A percentile compares a stretch with the other conserved stretches of the same genome.
Evolutionary conservation across 2,329 filamentous ascomycete genomes (phyloP).

Genomic region (Herpotrichia juniperi): DNA sequence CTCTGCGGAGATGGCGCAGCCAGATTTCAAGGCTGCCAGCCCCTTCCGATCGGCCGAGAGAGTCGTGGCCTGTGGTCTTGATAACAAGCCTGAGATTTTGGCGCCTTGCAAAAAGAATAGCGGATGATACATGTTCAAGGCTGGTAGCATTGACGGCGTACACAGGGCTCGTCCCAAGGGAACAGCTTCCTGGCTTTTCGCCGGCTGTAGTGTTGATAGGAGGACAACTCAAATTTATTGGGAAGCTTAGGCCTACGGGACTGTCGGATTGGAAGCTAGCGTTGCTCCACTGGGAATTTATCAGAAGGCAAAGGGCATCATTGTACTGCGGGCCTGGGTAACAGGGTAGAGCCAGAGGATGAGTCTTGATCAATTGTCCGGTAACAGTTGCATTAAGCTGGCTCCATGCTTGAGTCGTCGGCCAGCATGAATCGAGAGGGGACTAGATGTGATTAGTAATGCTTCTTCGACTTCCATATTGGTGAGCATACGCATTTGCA

Average conservation of each 20-base stretch:
- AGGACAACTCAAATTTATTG: slow-evolving; percentile 13
- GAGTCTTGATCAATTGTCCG: slow-evolving; percentile 26
- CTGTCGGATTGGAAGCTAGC: slow-evolving; percentile 25
- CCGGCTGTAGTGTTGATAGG: slow-evolving; percentile 20
- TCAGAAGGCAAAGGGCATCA: slow-evolving; percentile 16
- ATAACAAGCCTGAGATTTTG: slow-evolving; percentile 19
- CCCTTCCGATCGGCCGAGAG: slow-evolving; percentile 23
- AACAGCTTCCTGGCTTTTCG: slow-evolving; percentile 28
- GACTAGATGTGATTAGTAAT: too few relatives aligned
- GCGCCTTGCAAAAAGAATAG: slow-evolving; percentile 13
- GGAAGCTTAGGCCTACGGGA: slow-evolving; percentile 37
- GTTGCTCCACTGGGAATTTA: slow-evolving; percentile 22
- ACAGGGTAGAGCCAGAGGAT: slow-evolving; percentile 27
- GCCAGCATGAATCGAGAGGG: slow-evolving; percentile 28
- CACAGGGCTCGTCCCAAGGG: slow-evolving; percentile 21
- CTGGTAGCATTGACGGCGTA: slow-evolving; percentile 10
- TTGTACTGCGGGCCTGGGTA: slow-evolving; percentile 27
- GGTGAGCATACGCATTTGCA: slow-evolving; percentile 3
- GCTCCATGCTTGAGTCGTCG: slow-evolving; percentile 23
- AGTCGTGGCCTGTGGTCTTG: slow-evolving; percentile 27
- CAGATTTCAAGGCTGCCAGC: slow-evolving; percentile 22
- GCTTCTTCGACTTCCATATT: too few relatives aligned
- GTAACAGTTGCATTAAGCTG: slow-evolving; percentile 27
- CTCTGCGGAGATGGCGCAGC: slow-evolving; percentile 27
- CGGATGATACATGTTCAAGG: slow-evolving; percentile 4